phyloP scores from a whole-genome alignment of 306 rosid species.

The Gynostemma pentaphyllum region DNA sequence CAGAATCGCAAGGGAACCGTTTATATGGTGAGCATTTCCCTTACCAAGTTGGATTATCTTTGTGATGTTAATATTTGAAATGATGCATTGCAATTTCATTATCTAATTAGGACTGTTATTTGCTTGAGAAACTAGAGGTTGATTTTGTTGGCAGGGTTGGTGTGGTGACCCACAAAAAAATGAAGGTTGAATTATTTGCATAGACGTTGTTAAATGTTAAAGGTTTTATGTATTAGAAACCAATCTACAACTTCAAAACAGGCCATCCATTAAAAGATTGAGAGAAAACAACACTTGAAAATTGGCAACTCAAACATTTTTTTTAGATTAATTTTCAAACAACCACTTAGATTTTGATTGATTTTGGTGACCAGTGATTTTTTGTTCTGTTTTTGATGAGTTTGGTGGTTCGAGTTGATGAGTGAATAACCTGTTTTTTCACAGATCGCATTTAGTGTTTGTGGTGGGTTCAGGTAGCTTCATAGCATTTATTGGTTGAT shows the following conservation, averaged over 20 bases:
- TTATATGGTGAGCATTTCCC: conserved; percentile 20
- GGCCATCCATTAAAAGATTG: too few relatives aligned
- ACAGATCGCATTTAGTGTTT: not conserved
- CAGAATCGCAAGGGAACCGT: not conserved
- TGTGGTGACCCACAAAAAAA: not conserved
- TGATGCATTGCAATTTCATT: not conserved
- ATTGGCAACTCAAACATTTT: too few relatives aligned
- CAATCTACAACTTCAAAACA: too few relatives aligned
- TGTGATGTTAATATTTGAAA: not conserved
- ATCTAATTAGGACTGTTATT: not conserved
- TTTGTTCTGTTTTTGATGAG: too few relatives aligned
- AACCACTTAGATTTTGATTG: not conserved
- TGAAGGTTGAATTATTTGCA: not conserved
- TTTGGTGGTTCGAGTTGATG: too few relatives aligned
- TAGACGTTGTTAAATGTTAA: not conserved
- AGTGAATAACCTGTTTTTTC: not conserved
- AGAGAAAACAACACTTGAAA: too few relatives aligned
- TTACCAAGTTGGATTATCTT: not conserved
- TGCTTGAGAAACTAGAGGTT: not conserved
- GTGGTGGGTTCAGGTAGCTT: not conserved
- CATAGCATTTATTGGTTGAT: not conserved
- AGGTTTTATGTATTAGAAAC: too few relatives aligned
- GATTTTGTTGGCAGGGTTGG: not conserved
- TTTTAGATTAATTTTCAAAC: too few relatives aligned
- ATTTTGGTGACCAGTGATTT: not conserved